phyloP scores from a whole-genome alignment of 257 asterid genomes.

The Dorcoceras hygrometricum region DNA sequence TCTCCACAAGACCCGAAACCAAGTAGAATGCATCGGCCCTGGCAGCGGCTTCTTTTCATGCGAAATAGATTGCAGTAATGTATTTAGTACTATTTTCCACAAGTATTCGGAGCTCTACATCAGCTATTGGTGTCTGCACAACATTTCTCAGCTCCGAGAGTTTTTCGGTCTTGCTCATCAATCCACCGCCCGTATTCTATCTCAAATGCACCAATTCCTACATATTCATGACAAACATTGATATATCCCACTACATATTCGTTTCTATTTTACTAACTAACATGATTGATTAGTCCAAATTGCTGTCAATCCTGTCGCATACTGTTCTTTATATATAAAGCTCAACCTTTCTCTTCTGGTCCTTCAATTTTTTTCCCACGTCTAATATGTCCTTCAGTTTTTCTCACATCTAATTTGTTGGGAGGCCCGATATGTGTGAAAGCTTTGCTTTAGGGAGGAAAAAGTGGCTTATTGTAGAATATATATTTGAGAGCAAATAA shows the following conservation, averaged over 20 bases:
- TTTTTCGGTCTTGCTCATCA: conserved; percentile 65
- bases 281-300: not conserved
- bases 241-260: not conserved
- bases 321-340: no score
- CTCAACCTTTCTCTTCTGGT: no score
- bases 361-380: no score
- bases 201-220: conserved; percentile 76
- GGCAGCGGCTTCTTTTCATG: conserved; percentile 76
- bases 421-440: not conserved
- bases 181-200: conserved; percentile 78
- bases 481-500: not conserved
- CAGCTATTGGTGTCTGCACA: conserved; percentile 54
- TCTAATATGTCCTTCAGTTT: no score
- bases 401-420: no score
- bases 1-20: conserved; percentile 78
- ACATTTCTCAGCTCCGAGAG: conserved; percentile 52
- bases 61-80: conserved; percentile 75
- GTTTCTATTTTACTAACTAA: no score
- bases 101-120: conserved; percentile 47
- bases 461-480: not conserved
- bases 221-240: not conserved
- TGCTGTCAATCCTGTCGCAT: not conserved
- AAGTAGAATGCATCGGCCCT: conserved; percentile 77
- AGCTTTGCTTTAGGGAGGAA: not conserved
- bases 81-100: conserved; percentile 53